These are phyloP conservation scores for Aspergillus conjunctus DNA, from an alignment of 495 filamentous ascomycete genomes.

Conservation along the genomic window DNA sequence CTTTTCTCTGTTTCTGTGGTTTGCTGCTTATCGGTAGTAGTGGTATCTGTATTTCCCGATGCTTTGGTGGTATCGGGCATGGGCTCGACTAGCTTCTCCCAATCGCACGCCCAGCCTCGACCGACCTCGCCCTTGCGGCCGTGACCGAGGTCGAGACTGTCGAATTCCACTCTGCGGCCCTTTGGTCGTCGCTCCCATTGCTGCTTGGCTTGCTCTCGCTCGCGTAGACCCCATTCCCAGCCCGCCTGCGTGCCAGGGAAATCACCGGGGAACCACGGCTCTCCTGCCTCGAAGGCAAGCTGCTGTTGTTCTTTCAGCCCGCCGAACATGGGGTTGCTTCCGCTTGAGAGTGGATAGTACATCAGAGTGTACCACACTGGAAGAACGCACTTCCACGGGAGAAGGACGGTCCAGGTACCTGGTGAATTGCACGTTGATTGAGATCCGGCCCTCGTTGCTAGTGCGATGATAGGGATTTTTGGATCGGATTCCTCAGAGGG, in stretches of 20 bases:
- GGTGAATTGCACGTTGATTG: constrained; percentile 50
- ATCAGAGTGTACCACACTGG: constrained; percentile 87
- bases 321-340: constrained; percentile 78
- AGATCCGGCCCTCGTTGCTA: constrained; percentile 55
- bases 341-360: constrained; percentile 80
- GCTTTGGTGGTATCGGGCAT: constrained; percentile 18
- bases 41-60: constrained; percentile 13
- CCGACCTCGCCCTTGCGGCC: constrained; percentile 84
- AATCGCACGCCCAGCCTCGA: constrained; percentile 84
- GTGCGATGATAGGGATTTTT: constrained; percentile 74
- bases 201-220: constrained; percentile 60
- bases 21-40: constrained; percentile 3
- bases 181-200: constrained; percentile 82
- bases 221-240: constrained; percentile 69
- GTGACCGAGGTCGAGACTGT: constrained; percentile 71
- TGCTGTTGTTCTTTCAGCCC: constrained; percentile 80
- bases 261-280: constrained; percentile 86
- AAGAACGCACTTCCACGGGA: constrained; percentile 89
- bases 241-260: constrained; percentile 83
- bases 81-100: constrained; percentile 62
- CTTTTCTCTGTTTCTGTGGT: neutral
- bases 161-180: constrained; percentile 77
- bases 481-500: constrained; percentile 68
- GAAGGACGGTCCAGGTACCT: constrained; percentile 79
- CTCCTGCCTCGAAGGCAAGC: constrained; percentile 76